Base-by-base conservation (phyloP, 2,329 filamentous ascomycete genomes). In the Colletotrichum horii region DNA sequence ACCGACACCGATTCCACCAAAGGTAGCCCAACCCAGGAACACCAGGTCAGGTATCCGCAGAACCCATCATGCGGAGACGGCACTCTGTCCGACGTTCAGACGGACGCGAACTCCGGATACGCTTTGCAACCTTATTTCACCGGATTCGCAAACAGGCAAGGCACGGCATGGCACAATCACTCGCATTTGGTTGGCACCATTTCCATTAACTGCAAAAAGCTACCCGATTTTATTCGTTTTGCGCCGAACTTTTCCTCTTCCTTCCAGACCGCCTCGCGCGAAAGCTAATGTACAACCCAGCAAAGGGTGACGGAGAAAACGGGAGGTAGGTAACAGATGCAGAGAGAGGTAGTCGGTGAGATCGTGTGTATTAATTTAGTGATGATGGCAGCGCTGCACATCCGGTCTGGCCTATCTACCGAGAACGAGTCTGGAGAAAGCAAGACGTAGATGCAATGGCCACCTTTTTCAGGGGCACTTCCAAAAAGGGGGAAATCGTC, bases 251-350 rank as follows among this genome's bases (percentile, higher is more conserved):
- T 80, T 83, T 82, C 81, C 81, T 80, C 80, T 79, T 76, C 78
- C 80, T 78, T 74, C 70, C 70, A 74, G 77, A 78, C 80, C 79
- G 77, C 79, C 76, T 80, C 79, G 77, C 77, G 80, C 80, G 79
- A 77, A 82, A 82, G 80, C 81, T 84, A 83, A 79, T 80, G 79
- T 83, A 83, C 82, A 84, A 81, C 83, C 83, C 81, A 82, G 81
- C 81, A 80, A 79, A 79, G 80, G 77, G 79, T 80, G 78, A 81
- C 76, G 79, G 81, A 81, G 80, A 82, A 80, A 81, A 81, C 75
- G 70, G 76, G 64, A 71, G 71, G 61, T 58, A 76, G 77, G 77
- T 79, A 82, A 84, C 80, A 83, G 80, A 82, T 84, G 83, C 82
- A 85, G 71, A 22, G 69, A 77, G 74, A 80, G 79, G 79, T 78